A percentile compares a stretch with the other conserved stretches of the same genome.
phyloP scores from a whole-genome alignment of 768 basidiomycete species.

The Russula sp. region DNA sequence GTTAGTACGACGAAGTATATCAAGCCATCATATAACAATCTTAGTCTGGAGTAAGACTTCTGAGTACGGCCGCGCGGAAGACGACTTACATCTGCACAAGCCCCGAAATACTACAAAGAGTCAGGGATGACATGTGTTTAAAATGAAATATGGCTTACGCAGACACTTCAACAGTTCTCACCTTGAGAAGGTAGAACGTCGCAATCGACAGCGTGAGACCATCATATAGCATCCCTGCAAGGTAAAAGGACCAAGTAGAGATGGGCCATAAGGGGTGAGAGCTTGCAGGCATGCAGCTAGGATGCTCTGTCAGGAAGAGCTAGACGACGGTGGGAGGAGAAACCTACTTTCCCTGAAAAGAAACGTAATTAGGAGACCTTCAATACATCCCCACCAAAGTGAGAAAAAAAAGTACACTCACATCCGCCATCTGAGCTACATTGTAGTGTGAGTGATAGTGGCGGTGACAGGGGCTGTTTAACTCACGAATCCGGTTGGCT shows the following conservation, averaged over 20 bases:
- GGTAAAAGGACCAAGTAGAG: slow-evolving; percentile 55
- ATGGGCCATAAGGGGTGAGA: slow-evolving; percentile 23
- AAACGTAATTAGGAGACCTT: neutral
- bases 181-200: slow-evolving; percentile 44
- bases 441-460: slow-evolving; percentile 3
- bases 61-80: neutral
- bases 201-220: slow-evolving; percentile 45
- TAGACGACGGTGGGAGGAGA: neutral
- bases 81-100: slow-evolving; percentile 28
- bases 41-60: slow-evolving; percentile 26
- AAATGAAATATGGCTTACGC: slow-evolving; percentile 23
- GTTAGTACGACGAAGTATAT: slow-evolving; percentile 56
- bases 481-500: slow-evolving; percentile 44
- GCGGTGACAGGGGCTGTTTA: slow-evolving; percentile 1
- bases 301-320: neutral
- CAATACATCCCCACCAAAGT: neutral
- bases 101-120: slow-evolving; percentile 22
- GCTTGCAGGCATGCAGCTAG: slow-evolving; percentile 45
- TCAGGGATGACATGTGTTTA: neutral
- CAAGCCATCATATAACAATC: slow-evolving; percentile 65
- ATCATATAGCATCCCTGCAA: slow-evolving; percentile 54
- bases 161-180: slow-evolving; percentile 33
- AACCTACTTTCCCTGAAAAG: slow-evolving; percentile 35
- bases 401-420: neutral
- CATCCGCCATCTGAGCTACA: slow-evolving; percentile 2